These are phyloP conservation scores for Debaryomyces singareniensis DNA, from an alignment of 1,139 yeast genomes.

Conservation along the genomic window DNA sequence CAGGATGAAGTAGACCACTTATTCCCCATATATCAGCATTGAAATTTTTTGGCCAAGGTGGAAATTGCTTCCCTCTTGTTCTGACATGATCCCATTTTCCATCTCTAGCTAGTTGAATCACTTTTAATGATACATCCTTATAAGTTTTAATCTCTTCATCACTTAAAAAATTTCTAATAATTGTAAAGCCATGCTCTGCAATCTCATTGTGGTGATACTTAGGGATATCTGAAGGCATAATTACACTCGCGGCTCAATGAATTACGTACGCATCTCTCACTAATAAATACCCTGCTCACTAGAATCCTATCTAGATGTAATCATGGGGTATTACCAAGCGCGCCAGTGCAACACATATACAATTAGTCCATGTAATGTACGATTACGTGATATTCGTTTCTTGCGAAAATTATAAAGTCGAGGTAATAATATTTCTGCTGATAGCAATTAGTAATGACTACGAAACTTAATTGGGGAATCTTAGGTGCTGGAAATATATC, in stretches of 20 bases:
- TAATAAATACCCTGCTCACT: too few relatives aligned
- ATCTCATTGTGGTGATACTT: constrained; percentile 26
- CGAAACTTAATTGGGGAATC: constrained; percentile 32
- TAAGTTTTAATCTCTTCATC: constrained; percentile 36
- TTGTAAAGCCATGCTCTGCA: constrained; percentile 38
- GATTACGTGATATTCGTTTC: too few relatives aligned
- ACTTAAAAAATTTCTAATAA: constrained; percentile 35
- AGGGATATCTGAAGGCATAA: background rate
- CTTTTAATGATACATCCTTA: constrained; percentile 30
- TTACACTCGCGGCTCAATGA: too few relatives aligned
- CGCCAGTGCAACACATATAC: too few relatives aligned
- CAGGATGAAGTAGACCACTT: constrained; percentile 46
- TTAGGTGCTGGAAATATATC: constrained; percentile 44
- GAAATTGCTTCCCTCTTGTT: constrained; percentile 51
- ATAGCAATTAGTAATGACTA: constrained; percentile 8
- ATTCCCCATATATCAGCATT: constrained; percentile 57
- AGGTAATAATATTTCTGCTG: too few relatives aligned
- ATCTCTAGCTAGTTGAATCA: constrained; percentile 40
- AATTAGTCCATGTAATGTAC: too few relatives aligned
- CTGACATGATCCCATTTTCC: constrained; percentile 51
- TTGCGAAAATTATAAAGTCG: too few relatives aligned
- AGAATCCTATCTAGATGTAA: too few relatives aligned
- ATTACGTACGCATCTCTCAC: too few relatives aligned
- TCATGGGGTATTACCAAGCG: too few relatives aligned
- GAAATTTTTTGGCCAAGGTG: constrained; percentile 53